These are phyloP conservation scores for Huntiella decipiens DNA, from an alignment of 2,329 filamentous ascomycete species.

Conservation along the genomic window DNA sequence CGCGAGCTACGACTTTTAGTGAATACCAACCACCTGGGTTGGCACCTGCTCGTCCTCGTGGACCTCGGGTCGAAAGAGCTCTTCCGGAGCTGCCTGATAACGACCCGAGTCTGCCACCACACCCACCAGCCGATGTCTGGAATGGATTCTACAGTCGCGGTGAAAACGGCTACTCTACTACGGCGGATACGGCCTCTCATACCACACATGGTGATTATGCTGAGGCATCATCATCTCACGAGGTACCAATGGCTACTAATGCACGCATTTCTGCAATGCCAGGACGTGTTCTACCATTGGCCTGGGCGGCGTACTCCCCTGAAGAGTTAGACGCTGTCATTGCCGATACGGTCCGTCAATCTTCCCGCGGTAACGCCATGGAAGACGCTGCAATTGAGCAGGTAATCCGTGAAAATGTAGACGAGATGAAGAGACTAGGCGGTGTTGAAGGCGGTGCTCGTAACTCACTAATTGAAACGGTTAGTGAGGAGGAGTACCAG, in stretches of 20 bases:
- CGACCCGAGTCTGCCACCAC: background rate
- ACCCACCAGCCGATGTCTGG: too few relatives aligned
- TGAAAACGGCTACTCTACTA: background rate
- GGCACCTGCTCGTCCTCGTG: background rate
- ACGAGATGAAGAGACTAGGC: background rate
- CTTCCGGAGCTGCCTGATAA: background rate
- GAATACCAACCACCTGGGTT: background rate
- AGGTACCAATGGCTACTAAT: too few relatives aligned
- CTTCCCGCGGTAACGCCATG: background rate
- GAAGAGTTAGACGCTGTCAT: background rate
- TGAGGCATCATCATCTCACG: too few relatives aligned
- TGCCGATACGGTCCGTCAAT: background rate
- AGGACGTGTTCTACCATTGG: background rate
- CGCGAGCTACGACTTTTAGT: background rate
- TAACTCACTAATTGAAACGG: background rate
- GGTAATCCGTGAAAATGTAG: conserved; percentile 1
- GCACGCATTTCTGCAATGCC: too few relatives aligned
- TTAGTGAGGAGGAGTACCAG: conserved; percentile 3
- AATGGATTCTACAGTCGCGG: background rate
- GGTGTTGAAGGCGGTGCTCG: background rate
- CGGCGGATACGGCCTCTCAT: background rate
- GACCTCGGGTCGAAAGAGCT: background rate
- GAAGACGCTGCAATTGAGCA: conserved; percentile 7
- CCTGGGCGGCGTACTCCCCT: background rate
- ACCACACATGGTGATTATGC: background rate